phyloP scores from a whole-genome alignment of 257 asterid genomes.

The Primulina tabacum region DNA sequence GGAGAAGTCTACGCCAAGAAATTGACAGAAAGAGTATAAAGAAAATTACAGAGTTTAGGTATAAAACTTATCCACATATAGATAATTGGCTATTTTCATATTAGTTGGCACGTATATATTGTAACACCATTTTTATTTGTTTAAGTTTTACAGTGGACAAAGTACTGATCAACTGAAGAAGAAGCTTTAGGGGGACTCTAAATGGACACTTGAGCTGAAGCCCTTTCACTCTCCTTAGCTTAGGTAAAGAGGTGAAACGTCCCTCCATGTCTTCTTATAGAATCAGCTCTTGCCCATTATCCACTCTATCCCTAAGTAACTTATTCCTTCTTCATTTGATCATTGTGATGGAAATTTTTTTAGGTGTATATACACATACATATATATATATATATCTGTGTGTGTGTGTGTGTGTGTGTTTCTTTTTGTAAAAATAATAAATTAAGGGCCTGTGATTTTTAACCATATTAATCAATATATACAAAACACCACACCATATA shows the following conservation, averaged over 20 bases:
- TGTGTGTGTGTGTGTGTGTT: too few species aligned
- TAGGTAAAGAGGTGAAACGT: constrained; percentile 71
- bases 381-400: too few species aligned
- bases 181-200: constrained; percentile 62
- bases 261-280: constrained; percentile 21
- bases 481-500: too few species aligned
- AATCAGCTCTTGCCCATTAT: constrained; percentile 52
- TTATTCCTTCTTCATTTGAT: too few species aligned
- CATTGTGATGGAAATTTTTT: too few species aligned
- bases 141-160: neutral
- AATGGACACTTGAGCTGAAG: constrained; percentile 46
- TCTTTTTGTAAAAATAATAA: too few species aligned
- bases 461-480: too few species aligned
- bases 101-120: constrained; percentile 51
- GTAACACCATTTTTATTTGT: constrained; percentile 1
- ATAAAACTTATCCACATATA: neutral
- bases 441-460: too few species aligned
- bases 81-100: constrained; percentile 47
- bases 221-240: constrained; percentile 9
- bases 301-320: constrained; percentile 48
- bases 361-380: too few species aligned
- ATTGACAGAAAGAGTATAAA: neutral
- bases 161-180: constrained; percentile 19
- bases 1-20: constrained; percentile 1
- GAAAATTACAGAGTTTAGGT: neutral